phyloP scores from a whole-genome alignment of 805 yeast genomes.

The Brettanomyces nanus region DNA sequence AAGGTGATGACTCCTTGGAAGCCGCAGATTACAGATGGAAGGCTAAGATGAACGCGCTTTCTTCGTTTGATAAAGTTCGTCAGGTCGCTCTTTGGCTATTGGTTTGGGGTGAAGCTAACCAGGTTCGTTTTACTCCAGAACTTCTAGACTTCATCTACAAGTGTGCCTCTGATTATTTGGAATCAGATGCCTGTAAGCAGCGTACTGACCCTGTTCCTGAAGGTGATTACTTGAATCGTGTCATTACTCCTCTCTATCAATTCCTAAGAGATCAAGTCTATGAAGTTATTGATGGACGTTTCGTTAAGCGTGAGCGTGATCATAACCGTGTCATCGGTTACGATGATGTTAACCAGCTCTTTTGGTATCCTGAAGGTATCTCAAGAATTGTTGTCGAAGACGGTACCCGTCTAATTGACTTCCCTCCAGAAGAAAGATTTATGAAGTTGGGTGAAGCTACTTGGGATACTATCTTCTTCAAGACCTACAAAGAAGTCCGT shows the following conservation, averaged over 20 bases:
- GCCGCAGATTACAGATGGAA: slow-evolving; percentile 84
- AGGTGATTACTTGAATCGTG: slow-evolving; percentile 86
- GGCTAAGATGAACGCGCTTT: slow-evolving; percentile 61
- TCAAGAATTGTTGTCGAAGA: slow-evolving; percentile 86
- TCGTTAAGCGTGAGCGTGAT: slow-evolving; percentile 77
- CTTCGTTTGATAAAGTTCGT: slow-evolving; percentile 75
- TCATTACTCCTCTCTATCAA: slow-evolving; percentile 83
- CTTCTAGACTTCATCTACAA: slow-evolving; percentile 89
- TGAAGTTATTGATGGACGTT: slow-evolving; percentile 74
- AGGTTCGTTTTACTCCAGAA: slow-evolving; percentile 89
- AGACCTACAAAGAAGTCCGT: slow-evolving; percentile 91
- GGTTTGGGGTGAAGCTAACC: slow-evolving; percentile 88
- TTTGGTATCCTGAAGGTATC: slow-evolving; percentile 99
- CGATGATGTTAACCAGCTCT: slow-evolving; percentile 96
- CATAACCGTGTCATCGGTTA: slow-evolving; percentile 81
- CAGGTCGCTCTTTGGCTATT: slow-evolving; percentile 68
- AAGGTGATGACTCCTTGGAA: slow-evolving; percentile 78
- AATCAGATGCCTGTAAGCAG: slow-evolving; percentile 86
- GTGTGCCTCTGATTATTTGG: slow-evolving; percentile 85
- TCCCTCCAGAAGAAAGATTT: slow-evolving; percentile 86
- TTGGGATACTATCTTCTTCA: slow-evolving; percentile 89
- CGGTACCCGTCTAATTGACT: slow-evolving; percentile 84
- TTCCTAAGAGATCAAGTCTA: slow-evolving; percentile 76
- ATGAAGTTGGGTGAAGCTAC: slow-evolving; percentile 83
- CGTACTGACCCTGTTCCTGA: slow-evolving; percentile 76